Conservation (phyloP, 495 filamentous ascomycete genomes). For the Bombardia bombarda region DNA sequence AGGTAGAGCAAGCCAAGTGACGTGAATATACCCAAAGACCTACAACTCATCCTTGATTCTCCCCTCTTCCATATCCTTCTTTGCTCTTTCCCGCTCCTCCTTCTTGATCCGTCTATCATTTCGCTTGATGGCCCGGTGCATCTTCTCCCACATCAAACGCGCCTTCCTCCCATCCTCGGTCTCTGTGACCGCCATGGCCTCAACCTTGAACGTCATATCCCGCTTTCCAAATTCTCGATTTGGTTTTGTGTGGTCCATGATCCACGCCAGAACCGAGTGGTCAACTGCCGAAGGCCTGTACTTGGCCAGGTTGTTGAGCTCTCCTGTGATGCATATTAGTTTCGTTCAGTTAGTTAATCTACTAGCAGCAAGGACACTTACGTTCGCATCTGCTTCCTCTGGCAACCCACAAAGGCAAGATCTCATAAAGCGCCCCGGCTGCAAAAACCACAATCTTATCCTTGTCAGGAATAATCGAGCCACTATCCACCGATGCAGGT, state of each 20-base stretch:
- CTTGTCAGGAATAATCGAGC: constrained; percentile 9
- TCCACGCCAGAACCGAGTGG: constrained; percentile 21
- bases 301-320: constrained; percentile 20
- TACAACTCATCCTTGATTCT: constrained; percentile 19
- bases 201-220: constrained; percentile 24
- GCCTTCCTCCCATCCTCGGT: constrained; percentile 21
- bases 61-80: constrained; percentile 12
- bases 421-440: constrained; percentile 23
- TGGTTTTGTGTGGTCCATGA: constrained; percentile 24
- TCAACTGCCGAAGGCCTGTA: constrained; percentile 19
- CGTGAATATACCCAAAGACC: too few species aligned
- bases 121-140: constrained; percentile 18
- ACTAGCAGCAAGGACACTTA: constrained; percentile 5
- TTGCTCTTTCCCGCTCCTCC: constrained; percentile 16
- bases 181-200: constrained; percentile 23
- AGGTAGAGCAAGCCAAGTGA: too few species aligned
- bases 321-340: constrained; percentile 7
- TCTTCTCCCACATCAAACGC: constrained; percentile 25
- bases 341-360: neutral
- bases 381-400: constrained; percentile 25
- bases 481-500: neutral
- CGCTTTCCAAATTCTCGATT: constrained; percentile 18
- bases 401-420: constrained; percentile 25
- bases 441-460: constrained; percentile 29
- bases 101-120: constrained; percentile 18